Evolutionary conservation across 768 basidiomycete genomes (phyloP), one percentile per base, ranked within the genome.

Genomic region (Dioszegia crocea): DNA sequence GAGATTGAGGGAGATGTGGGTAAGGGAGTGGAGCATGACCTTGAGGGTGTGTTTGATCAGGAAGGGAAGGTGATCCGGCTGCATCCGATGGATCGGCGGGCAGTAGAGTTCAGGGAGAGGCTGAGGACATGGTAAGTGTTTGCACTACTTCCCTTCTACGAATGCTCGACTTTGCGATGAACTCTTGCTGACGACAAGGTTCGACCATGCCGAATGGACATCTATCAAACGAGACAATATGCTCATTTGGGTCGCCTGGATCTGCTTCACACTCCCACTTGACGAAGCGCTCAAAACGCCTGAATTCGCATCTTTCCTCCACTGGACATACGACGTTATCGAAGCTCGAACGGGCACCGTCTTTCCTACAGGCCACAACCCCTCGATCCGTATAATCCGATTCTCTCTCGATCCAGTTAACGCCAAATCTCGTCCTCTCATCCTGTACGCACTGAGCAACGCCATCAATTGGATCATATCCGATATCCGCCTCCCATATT

Each of bases 161-260:
- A n/a, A n/a, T n/a, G n/a, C n/a, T n/a, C n/a, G n/a, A 41, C n/a
- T 30, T 33, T 19, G 46, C 33, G 33, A 33, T 33, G 1, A 26
- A 3, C 12, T 33, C 30, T 3, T 40, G 27, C 38, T 53, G 47
- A 47, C 14, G 14, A 45, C 17, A 45, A 88, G 89, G 89, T 93
- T 93, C 74, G 78, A 82, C 56, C 84, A 84, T 64, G 84, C 81
- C 16, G 84, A 85, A 0, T 94, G 88, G 87, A 85, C 85, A 0
- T 79, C 82, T 12, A 82, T 94, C 57, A 84, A 80, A 43, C 80
- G 79, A 17, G 78, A 82, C 38, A 84, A 90, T 71, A 78, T 89
- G 56, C 81, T 81, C 40, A 79, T 83, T 59, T 93, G 89, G 88
- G 78, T 94, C 29, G 85, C 88, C 57, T 93, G 91, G 90, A 82